Evolutionary conservation across 208 protist genomes (phyloP).

Genomic region (Entamoeba moshkovskii): DNA sequence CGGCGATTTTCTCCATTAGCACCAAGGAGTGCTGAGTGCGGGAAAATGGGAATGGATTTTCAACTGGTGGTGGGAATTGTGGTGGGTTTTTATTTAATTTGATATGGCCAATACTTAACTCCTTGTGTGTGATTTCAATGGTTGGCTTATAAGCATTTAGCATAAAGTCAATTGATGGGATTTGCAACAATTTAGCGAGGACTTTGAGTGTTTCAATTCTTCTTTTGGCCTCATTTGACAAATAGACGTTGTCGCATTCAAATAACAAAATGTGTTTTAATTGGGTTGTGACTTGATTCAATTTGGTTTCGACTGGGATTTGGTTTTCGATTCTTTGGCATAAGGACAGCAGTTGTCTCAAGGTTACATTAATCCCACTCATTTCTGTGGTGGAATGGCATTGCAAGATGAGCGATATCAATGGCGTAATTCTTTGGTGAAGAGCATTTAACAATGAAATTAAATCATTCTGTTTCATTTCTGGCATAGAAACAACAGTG

Average conservation of each 20-base stretch:
- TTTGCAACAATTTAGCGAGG: not conserved
- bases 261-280: not conserved
- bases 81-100: not conserved
- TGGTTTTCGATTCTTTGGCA: not conserved
- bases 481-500: not conserved
- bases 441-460: not conserved
- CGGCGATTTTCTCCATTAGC: conserved; percentile 76
- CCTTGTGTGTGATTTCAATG: too few species aligned
- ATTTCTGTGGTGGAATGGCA: not conserved
- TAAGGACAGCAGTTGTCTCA: not conserved
- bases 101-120: not conserved
- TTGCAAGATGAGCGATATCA: not conserved
- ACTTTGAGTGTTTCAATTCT: not conserved
- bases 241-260: not conserved
- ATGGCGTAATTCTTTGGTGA: not conserved
- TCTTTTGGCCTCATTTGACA: not conserved
- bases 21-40: conserved; percentile 69
- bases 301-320: not conserved
- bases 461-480: not conserved
- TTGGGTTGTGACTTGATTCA: not conserved
- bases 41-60: conserved; percentile 55
- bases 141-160: not conserved
- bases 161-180: not conserved
- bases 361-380: not conserved
- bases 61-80: too few species aligned